phyloP scores from a whole-genome alignment of 768 basidiomycete species.

The Dentipellis fragilis region DNA sequence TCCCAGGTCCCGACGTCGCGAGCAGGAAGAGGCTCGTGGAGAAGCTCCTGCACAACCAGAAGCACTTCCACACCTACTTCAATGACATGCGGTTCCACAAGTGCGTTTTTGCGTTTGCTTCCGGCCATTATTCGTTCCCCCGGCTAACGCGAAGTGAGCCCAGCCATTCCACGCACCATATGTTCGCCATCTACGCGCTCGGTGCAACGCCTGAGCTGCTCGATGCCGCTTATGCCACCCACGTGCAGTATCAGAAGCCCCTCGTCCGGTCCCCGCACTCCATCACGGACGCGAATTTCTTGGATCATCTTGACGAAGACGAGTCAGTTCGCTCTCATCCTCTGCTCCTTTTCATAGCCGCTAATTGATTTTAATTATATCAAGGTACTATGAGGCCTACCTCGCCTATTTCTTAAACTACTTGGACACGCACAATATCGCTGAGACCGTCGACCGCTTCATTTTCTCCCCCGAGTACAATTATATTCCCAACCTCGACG shows the following conservation, averaged over 20 bases:
- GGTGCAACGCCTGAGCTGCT: conserved; percentile 37
- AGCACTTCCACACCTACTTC: conserved; percentile 44
- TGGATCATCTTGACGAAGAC: conserved; percentile 45
- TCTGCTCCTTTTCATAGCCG: background rate
- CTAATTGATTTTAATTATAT: background rate
- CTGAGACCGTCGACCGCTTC: conserved; percentile 45
- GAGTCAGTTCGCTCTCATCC: conserved; percentile 26
- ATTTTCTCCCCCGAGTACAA: conserved; percentile 48
- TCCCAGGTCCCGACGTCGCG: background rate
- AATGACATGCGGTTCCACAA: conserved; percentile 27
- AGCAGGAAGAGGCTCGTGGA: background rate
- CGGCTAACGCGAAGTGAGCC: background rate
- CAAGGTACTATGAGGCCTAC: conserved; percentile 47
- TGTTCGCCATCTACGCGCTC: conserved; percentile 49
- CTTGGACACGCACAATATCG: conserved; percentile 32
- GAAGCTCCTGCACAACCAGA: conserved; percentile 38
- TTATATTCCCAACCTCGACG: conserved; percentile 17
- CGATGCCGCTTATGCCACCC: conserved; percentile 30
- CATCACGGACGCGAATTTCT: conserved; percentile 39
- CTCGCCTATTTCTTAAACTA: conserved; percentile 40
- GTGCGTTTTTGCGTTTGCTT: conserved; percentile 10
- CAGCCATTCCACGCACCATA: conserved; percentile 48
- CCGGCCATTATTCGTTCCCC: background rate
- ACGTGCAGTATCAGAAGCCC: conserved; percentile 26
- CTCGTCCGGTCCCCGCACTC: conserved; percentile 31